These are phyloP conservation scores for Ustilago shanxiensis DNA, from an alignment of 1,284 basidiomycete species.

Conservation along the genomic window DNA sequence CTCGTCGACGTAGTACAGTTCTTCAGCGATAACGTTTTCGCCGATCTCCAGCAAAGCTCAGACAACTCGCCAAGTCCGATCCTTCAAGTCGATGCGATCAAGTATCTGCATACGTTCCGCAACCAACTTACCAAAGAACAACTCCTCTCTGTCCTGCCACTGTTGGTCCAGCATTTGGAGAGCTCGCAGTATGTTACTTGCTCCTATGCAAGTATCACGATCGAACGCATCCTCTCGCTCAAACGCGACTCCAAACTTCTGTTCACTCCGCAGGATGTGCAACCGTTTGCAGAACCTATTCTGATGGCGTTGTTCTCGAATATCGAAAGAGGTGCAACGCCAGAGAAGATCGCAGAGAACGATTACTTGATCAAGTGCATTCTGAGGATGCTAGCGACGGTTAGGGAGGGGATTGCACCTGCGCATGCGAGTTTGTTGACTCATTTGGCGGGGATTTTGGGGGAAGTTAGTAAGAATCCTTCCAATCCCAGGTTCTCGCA, in stretches of 20 bases:
- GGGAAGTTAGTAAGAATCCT: slow-evolving; percentile 91
- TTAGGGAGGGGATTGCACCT: slow-evolving; percentile 81
- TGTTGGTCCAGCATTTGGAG: slow-evolving; percentile 84
- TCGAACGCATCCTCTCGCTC: slow-evolving; percentile 78
- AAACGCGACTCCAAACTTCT: slow-evolving; percentile 75
- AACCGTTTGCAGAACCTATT: slow-evolving; percentile 82
- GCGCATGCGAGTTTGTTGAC: slow-evolving; percentile 79
- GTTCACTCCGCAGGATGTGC: slow-evolving; percentile 87
- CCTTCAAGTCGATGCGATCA: slow-evolving; percentile 92
- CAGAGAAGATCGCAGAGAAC: slow-evolving; percentile 96
- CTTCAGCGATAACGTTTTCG: slow-evolving; percentile 90
- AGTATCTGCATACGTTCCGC: slow-evolving; percentile 80
- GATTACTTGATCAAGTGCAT: slow-evolving; percentile 98
- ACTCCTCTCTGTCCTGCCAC: slow-evolving; percentile 88
- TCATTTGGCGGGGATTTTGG: slow-evolving; percentile 84
- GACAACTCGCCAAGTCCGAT: slow-evolving; percentile 76
- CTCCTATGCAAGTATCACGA: slow-evolving; percentile 72
- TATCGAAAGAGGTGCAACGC: slow-evolving; percentile 84
- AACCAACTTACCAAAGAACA: slow-evolving; percentile 94
- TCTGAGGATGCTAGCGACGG: slow-evolving; percentile 93
- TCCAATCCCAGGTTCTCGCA: slow-evolving; percentile 98
- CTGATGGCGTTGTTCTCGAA: slow-evolving; percentile 83
- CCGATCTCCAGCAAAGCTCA: slow-evolving; percentile 84
- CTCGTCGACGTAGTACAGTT: slow-evolving; percentile 94
- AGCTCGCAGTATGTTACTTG: slow-evolving; percentile 71